Base-by-base conservation (phyloP, 257 asterid species). In the Solanum commersonii region DNA sequence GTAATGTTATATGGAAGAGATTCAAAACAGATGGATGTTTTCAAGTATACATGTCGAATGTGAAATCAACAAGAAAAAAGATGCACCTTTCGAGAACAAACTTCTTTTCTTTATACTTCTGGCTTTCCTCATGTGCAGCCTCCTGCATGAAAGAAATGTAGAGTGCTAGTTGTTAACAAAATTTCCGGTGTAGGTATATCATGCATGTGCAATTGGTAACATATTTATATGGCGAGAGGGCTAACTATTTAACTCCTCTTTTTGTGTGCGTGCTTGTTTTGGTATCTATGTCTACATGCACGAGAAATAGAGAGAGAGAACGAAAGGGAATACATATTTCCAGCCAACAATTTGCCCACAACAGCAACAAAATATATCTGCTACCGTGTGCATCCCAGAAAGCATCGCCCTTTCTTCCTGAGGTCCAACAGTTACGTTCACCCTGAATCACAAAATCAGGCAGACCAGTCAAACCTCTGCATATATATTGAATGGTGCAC, bases 341-440 rank as follows among this genome's bases (percentile, higher is more conserved):
- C 99, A 96, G 79, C 99, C 98, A 76, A 95, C 92, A 46, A 91
- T 90, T 65, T 95, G 96, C 59, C 98, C 96, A 33, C 99, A 96
- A 88, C 88, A 91, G 92, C 95, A 92, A 91, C 99, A 96, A 90
- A 91, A 96, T 34, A 94, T 92, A 86, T 96, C 99, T 3, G 98
- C 95, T 3, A 96, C 95, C 0, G 96, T 95, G 84, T 96, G 98
- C 95, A 91, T 90, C 67, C 98, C 98, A 35, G 98, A 92, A 60
- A 94, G 89, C 99, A 96, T 96, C 93, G 89, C 59, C 87, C 98
- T 94, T 73, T 95, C 98, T 88, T 96, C 98, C 46, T 23, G 95
- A 88, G 91, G 93, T 77, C 99, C 99, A 60, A 88, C 33, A n/a
- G 93, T 91, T 44, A 94, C 56, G 65, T 96, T 96, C 86, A 91